Base-by-base conservation (phyloP, 129 eudicot genomes). In the Pulicaria dysenterica region DNA sequence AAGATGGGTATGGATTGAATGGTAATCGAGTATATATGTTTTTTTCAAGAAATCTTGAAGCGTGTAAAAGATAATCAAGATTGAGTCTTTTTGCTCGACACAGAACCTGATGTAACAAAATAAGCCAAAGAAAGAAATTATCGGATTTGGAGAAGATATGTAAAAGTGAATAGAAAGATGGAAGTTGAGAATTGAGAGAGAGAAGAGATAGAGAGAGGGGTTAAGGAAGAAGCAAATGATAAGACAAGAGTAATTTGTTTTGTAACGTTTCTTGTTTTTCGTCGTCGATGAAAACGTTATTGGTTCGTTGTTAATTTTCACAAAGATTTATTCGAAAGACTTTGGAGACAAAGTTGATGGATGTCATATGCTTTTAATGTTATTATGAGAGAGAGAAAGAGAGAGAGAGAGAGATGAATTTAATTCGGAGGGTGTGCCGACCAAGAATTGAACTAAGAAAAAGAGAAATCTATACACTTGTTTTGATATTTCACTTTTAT, bases 241-340 rank as follows among this genome's bases (percentile, higher is more conserved):
- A 64, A 44, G 83, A 79, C 79, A 73, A 73, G 56, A 62, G 51
- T 34, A 45, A 51, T 51, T 66, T 65, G 70, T 54, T 47, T 60
- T 58, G 31, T 70, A 34, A 48, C 68, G 75, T 76, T 79, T 76
- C 81, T 82, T 85, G 83, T 82, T 73, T 72, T 83, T 80, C 75
- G 83, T 86, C 79, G 59, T 80, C 82, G 87, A 82, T 76, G 83
- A 79, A 79, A 82, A 82, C 78, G 84, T 73, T 77, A 77, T 58
- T 68, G 73, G 42, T 53, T 80, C 6, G 36, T 80, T 54, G 71
- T 64, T 60, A 63, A 36, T 74, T 47, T 67, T 38, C 61, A n/a
- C 40, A 68, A 80, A 50, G 15, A 16, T 9, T 61, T 48, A 39
- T 60, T 41, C 73, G 7, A 14, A 43, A 36, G 68, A 50, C 61